Evolutionary conservation across 23 red algal species (phyloP).

Genomic region (Cyanidioschyzon merolae): DNA sequence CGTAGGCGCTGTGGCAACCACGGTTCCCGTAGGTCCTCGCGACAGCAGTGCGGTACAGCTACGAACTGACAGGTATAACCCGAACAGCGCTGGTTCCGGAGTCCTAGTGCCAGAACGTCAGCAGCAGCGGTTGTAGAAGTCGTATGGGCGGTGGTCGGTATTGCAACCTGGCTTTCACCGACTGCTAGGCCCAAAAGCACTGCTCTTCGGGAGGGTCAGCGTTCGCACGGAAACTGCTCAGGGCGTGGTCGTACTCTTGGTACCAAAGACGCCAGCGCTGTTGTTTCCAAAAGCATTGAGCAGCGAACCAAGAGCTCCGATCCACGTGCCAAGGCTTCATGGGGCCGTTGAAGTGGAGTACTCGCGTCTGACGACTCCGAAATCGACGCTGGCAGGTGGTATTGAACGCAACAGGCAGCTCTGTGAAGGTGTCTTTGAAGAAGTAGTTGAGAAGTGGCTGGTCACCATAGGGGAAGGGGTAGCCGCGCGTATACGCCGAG

Average conservation of each 20-base stretch:
- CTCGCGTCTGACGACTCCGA: background rate
- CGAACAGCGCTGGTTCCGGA: too few relatives aligned
- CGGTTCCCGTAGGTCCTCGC: too few relatives aligned
- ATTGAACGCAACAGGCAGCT: background rate
- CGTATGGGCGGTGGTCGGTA: too few relatives aligned
- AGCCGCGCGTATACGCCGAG: background rate
- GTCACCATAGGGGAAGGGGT: conserved; percentile 10
- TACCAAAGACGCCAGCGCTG: conserved; percentile 2
- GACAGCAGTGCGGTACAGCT: too few relatives aligned
- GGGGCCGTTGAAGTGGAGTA: conserved; percentile 8
- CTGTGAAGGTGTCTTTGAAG: conserved; percentile 5
- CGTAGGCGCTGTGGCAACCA: too few relatives aligned
- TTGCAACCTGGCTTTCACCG: too few relatives aligned
- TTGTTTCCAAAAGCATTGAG: background rate
- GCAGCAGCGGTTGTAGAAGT: too few relatives aligned
- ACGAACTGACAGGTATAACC: too few relatives aligned
- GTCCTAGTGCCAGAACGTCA: too few relatives aligned
- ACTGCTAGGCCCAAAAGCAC: conserved; percentile 1
- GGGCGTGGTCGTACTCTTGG: background rate
- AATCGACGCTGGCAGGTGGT: background rate
- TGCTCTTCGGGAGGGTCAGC: background rate
- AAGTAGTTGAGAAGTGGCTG: conserved; percentile 16
- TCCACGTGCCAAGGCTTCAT: conserved; percentile 15
- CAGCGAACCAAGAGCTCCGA: background rate
- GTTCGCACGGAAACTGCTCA: background rate